Evolutionary conservation across 2,329 filamentous ascomycete genomes (phyloP).

Genomic region (Fusarium phyllophilum): DNA sequence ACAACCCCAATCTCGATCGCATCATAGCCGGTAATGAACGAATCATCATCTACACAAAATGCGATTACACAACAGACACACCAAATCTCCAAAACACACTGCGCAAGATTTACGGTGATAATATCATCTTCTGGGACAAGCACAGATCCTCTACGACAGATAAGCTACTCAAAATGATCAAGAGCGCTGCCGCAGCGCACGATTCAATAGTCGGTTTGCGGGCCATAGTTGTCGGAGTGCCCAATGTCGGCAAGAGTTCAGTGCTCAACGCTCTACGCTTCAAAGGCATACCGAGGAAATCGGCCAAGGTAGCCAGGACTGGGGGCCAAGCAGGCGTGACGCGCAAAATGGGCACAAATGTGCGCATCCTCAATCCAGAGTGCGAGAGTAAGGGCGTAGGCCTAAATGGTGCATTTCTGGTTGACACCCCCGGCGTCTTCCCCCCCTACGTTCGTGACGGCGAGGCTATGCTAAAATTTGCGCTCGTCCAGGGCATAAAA

Average conservation of each 20-base stretch:
- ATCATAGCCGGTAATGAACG: slow-evolving; percentile 77
- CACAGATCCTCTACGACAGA: slow-evolving; percentile 47
- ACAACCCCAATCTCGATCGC: slow-evolving; percentile 89
- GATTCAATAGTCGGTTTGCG: slow-evolving; percentile 82
- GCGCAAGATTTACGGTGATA: slow-evolving; percentile 49
- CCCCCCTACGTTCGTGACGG: slow-evolving; percentile 88
- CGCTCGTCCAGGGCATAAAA: slow-evolving; percentile 89
- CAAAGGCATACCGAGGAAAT: slow-evolving; percentile 63
- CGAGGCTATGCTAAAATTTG: slow-evolving; percentile 94
- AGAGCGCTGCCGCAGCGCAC: slow-evolving; percentile 44
- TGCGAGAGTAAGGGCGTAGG: slow-evolving; percentile 56
- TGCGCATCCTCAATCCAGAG: slow-evolving; percentile 72
- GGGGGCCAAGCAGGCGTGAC: slow-evolving; percentile 92
- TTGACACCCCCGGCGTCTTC: slow-evolving; percentile 96
- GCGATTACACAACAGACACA: slow-evolving; percentile 71
- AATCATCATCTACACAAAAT: slow-evolving; percentile 91
- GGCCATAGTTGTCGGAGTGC: slow-evolving; percentile 93
- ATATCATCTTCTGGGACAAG: slow-evolving; percentile 58
- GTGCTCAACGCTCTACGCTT: slow-evolving; percentile 87
- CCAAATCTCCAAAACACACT: slow-evolving; percentile 43
- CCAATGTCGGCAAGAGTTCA: slow-evolving; percentile 95
- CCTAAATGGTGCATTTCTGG: slow-evolving; percentile 76
- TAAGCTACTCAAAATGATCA: slow-evolving; percentile 53
- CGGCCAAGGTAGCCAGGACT: slow-evolving; percentile 77
- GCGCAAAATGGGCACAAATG: slow-evolving; percentile 81